phyloP scores from a whole-genome alignment of 2,329 filamentous ascomycete genomes.

The Exophiala sp. region DNA sequence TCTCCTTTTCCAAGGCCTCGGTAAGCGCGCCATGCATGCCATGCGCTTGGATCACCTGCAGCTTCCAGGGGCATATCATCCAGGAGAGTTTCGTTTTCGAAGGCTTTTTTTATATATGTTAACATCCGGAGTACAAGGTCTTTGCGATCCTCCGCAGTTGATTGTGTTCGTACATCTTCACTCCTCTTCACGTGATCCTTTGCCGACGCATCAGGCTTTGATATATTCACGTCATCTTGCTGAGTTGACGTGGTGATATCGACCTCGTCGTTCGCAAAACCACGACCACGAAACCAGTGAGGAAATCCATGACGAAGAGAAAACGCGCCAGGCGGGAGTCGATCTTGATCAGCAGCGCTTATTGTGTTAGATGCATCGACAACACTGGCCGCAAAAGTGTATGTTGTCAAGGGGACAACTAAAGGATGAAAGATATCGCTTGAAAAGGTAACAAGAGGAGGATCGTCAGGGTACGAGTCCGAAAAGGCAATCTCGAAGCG shows the following conservation, averaged over 20 bases:
- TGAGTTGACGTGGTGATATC: constrained; percentile 30
- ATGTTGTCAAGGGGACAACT: constrained; percentile 87
- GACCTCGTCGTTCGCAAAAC: neutral
- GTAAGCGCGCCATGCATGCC: constrained; percentile 86
- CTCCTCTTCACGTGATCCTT: neutral
- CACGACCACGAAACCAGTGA: constrained; percentile 67
- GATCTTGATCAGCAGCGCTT: constrained; percentile 77
- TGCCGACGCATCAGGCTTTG: neutral
- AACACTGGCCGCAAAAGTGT: constrained; percentile 76
- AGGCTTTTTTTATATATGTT: constrained; percentile 75
- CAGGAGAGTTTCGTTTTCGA: constrained; percentile 72
- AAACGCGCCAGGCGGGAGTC: constrained; percentile 83
- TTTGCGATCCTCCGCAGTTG: constrained; percentile 1
- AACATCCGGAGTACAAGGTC: constrained; percentile 39
- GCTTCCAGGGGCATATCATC: constrained; percentile 76
- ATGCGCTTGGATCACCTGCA: constrained; percentile 85
- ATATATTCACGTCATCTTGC: constrained; percentile 37
- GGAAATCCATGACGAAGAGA: constrained; percentile 88
- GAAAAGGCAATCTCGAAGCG: constrained; percentile 90
- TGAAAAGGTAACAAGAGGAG: constrained; percentile 81
- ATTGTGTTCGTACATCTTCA: neutral
- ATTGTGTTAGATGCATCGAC: constrained; percentile 57
- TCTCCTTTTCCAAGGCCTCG: constrained; percentile 43
- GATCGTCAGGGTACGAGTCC: constrained; percentile 68
- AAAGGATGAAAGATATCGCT: constrained; percentile 95